Percentiles rank a stretch among this genome's conserved stretches.
Conservation (phyloP, 1,284 basidiomycete genomes). For the Sporisorium scitamineum region DNA sequence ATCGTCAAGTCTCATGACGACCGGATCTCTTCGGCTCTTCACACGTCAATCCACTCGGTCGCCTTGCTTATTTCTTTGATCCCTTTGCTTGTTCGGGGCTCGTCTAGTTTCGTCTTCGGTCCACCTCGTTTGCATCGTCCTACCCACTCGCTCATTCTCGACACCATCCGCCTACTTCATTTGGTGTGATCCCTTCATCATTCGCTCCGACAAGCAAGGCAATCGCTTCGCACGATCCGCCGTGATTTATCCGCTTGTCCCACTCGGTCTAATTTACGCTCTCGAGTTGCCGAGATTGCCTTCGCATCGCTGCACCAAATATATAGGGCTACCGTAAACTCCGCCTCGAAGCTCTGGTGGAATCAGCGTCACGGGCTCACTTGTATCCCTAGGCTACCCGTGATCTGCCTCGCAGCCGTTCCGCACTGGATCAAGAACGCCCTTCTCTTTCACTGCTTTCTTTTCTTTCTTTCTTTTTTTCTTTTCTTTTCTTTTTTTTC, state of each 20-base stretch:
- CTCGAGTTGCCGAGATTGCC: background rate
- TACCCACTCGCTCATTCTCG: background rate
- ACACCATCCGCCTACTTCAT: conserved; percentile 8
- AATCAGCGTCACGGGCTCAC: background rate
- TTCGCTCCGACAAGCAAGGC: background rate
- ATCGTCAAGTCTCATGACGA: conserved; percentile 9
- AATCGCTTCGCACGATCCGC: background rate
- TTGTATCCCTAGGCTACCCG: background rate
- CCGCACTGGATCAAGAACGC: no score
- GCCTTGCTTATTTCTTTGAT: conserved; percentile 7
- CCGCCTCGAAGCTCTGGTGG: background rate
- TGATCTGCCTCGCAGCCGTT: background rate
- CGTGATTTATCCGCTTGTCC: background rate
- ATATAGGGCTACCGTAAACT: conserved; percentile 4
- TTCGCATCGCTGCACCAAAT: background rate
- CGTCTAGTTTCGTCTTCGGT: background rate
- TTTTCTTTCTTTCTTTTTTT: no score
- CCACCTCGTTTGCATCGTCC: conserved; percentile 19
- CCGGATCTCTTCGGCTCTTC: conserved; percentile 4
- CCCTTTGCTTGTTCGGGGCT: background rate
- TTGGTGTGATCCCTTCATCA: background rate
- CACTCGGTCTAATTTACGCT: background rate
- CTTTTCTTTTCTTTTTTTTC: no score
- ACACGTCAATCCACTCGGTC: conserved; percentile 1
- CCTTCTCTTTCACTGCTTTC: background rate